phyloP scores from a whole-genome alignment of 1,284 basidiomycete genomes.

The Naganishia sp. region DNA sequence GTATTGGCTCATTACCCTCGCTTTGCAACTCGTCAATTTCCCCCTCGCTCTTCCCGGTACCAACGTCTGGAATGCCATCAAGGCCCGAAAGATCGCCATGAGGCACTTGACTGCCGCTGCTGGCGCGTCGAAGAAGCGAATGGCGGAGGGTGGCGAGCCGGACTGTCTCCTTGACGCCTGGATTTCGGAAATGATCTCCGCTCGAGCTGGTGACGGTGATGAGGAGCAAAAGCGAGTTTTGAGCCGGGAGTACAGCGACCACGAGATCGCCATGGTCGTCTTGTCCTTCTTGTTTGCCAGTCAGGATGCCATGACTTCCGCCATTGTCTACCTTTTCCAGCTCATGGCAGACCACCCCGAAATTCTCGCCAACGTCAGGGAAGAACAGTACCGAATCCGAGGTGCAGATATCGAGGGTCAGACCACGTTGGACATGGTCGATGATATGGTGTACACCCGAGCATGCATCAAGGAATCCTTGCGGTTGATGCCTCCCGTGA shows the following conservation, averaged over 20 bases:
- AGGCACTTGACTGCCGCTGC: slow-evolving; percentile 81
- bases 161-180: slow-evolving; percentile 92
- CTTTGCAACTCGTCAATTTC: slow-evolving; percentile 98
- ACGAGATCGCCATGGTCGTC: slow-evolving; percentile 94
- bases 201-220: slow-evolving; percentile 66
- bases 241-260: slow-evolving; percentile 79
- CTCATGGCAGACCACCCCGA: slow-evolving; percentile 91
- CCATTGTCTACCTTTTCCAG: slow-evolving; percentile 86
- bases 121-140: slow-evolving; percentile 74
- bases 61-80: slow-evolving; percentile 91
- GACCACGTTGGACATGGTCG: slow-evolving; percentile 85
- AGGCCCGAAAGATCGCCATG: slow-evolving; percentile 87
- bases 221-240: slow-evolving; percentile 58
- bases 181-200: slow-evolving; percentile 71
- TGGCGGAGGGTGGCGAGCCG: slow-evolving; percentile 79
- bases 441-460: slow-evolving; percentile 88
- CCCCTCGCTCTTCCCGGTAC: slow-evolving; percentile 94
- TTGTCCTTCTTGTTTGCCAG: slow-evolving; percentile 97
- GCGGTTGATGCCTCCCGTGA: slow-evolving; percentile 85
- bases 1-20: slow-evolving; percentile 94
- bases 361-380: slow-evolving; percentile 81
- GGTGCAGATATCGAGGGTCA: slow-evolving; percentile 75
- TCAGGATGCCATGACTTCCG: slow-evolving; percentile 97
- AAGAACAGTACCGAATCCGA: slow-evolving; percentile 85
- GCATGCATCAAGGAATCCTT: slow-evolving; percentile 92